Evolutionary conservation across 2,329 filamentous ascomycete genomes (phyloP).

Genomic region (Monosporascus sp.): DNA sequence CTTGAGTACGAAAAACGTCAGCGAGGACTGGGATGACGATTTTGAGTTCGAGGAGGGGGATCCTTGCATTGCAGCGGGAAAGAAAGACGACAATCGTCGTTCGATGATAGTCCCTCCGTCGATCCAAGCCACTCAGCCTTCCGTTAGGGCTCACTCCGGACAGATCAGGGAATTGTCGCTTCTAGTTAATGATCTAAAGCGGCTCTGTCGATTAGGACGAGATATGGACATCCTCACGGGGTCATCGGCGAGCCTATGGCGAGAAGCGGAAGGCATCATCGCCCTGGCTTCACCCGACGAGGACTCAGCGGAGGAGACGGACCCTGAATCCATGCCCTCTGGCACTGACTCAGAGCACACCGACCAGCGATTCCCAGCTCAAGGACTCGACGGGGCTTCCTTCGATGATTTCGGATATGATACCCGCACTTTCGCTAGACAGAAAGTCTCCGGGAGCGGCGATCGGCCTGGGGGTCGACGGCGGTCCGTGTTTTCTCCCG

Average conservation of each 20-base stretch:
- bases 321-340: slow-evolving; percentile 28
- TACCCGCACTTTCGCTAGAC: slow-evolving; percentile 35
- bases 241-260: slow-evolving; percentile 58
- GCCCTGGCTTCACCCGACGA: slow-evolving; percentile 70
- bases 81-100: slow-evolving; percentile 31
- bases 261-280: slow-evolving; percentile 82
- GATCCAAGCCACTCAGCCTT: slow-evolving; percentile 76
- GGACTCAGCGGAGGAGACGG: slow-evolving; percentile 41
- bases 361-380: slow-evolving; percentile 40
- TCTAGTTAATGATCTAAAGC: slow-evolving; percentile 77
- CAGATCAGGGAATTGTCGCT: slow-evolving; percentile 76
- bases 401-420: slow-evolving; percentile 37
- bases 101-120: slow-evolving; percentile 70
- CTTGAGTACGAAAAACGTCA: slow-evolving; percentile 69
- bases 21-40: slow-evolving; percentile 86
- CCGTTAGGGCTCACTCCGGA: slow-evolving; percentile 77
- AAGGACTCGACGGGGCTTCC: slow-evolving; percentile 41
- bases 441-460: slow-evolving; percentile 46
- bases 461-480: slow-evolving; percentile 48
- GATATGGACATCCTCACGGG: slow-evolving; percentile 61
- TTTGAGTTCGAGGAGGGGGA: slow-evolving; percentile 62
- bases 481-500: slow-evolving; percentile 58
- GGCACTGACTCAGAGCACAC: slow-evolving; percentile 35
- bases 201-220: slow-evolving; percentile 64
- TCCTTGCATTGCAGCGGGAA: slow-evolving; percentile 31